phyloP scores from a whole-genome alignment of 768 basidiomycete species.

The Candolleomyces efflorescens region DNA sequence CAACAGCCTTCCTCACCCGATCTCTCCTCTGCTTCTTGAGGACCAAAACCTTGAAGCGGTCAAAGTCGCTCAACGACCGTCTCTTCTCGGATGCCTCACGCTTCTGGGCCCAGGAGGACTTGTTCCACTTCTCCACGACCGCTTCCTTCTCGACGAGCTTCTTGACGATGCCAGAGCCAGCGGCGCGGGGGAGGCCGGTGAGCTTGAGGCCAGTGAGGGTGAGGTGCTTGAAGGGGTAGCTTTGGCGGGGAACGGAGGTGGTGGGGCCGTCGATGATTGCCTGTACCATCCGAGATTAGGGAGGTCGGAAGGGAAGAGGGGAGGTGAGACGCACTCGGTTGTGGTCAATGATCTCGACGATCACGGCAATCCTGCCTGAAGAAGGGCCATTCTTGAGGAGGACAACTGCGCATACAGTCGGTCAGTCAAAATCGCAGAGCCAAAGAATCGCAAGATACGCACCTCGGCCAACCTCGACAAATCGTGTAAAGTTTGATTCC shows the following conservation, averaged over 20 bases:
- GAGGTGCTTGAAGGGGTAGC: slow-evolving; percentile 89
- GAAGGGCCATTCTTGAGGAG: slow-evolving; percentile 88
- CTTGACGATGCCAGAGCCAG: slow-evolving; percentile 76
- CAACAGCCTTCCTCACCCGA: slow-evolving; percentile 64
- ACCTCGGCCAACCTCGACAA: slow-evolving; percentile 98
- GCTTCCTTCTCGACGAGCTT: slow-evolving; percentile 87
- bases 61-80: slow-evolving; percentile 83
- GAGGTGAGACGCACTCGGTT: slow-evolving; percentile 74
- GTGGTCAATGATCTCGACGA: slow-evolving; percentile 98
- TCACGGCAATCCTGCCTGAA: slow-evolving; percentile 88
- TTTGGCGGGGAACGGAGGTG: slow-evolving; percentile 88
- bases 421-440: neutral
- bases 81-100: slow-evolving; percentile 70
- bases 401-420: slow-evolving; percentile 55
- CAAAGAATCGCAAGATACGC: slow-evolving; percentile 16
- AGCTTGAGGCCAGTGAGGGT: slow-evolving; percentile 85
- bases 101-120: slow-evolving; percentile 85
- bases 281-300: slow-evolving; percentile 44
- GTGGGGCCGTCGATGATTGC: slow-evolving; percentile 94
- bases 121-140: slow-evolving; percentile 83
- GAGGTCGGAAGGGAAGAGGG: neutral
- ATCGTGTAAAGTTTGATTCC: slow-evolving; percentile 77
- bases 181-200: slow-evolving; percentile 80
- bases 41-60: slow-evolving; percentile 83
- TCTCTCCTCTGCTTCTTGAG: slow-evolving; percentile 88